These are phyloP conservation scores for Tetrahymena borealis DNA, from an alignment of 73 alveolate genomes.

Conservation along the genomic window DNA sequence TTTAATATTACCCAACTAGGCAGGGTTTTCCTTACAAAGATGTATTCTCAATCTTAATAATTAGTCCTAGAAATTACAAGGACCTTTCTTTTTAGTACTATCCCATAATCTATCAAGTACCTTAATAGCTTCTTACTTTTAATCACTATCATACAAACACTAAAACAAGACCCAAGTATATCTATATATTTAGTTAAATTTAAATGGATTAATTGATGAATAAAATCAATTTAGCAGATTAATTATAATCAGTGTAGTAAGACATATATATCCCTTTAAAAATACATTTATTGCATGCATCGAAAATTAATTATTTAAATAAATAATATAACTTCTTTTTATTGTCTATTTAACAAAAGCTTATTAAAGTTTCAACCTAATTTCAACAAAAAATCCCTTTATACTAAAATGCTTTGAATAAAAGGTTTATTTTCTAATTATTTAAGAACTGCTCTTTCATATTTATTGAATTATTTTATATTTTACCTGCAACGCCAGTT, in stretches of 20 bases:
- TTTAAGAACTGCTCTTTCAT: background rate
- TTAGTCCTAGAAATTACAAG: slow-evolving; percentile 88
- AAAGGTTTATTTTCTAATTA: too few relatives aligned
- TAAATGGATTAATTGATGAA: background rate
- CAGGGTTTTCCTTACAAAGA: slow-evolving; percentile 93
- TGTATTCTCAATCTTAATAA: slow-evolving; percentile 91
- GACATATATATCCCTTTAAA: background rate
- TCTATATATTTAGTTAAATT: background rate
- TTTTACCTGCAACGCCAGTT: slow-evolving; percentile 85
- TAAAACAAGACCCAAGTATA: slow-evolving; percentile 73
- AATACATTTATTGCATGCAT: background rate
- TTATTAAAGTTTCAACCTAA: too few relatives aligned
- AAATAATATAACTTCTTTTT: background rate
- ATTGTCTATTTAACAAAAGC: too few relatives aligned
- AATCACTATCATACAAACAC: slow-evolving; percentile 89
- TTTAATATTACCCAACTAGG: slow-evolving; percentile 82
- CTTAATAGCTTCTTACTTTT: slow-evolving; percentile 94
- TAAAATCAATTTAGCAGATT: too few relatives aligned
- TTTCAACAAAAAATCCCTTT: too few relatives aligned
- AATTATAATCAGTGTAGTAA: too few relatives aligned
- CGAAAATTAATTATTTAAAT: background rate
- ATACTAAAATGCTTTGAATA: too few relatives aligned
- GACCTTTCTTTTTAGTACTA: slow-evolving; percentile 90
- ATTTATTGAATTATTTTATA: slow-evolving; percentile 7
- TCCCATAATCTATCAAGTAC: slow-evolving; percentile 94